Conservation (phyloP, 73 alveolate species). For the Paramecium tetraurelia region DNA sequence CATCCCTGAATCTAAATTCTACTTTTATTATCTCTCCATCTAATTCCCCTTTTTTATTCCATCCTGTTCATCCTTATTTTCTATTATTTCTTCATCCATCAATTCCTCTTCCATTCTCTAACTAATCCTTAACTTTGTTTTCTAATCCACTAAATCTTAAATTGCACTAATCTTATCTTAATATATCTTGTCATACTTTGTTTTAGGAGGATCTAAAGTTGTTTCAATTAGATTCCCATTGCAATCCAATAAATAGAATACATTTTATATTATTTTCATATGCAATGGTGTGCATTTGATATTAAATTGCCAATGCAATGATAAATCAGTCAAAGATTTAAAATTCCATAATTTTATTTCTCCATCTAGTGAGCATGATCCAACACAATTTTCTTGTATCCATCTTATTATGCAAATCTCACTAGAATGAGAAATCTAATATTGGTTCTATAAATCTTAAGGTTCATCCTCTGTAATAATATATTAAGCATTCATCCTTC, state of each 20-base stretch:
- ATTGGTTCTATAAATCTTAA: not conserved
- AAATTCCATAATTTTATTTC: conserved; percentile 24
- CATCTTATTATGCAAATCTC: conserved; percentile 19
- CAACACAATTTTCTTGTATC: not conserved
- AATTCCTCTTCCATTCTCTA: not conserved
- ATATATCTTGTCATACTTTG: not conserved
- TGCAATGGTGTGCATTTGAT: not conserved
- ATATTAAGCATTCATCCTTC: not conserved
- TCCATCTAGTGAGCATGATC: not conserved
- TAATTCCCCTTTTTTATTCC: not conserved
- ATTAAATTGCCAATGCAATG: not conserved
- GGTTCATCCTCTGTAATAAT: conserved; percentile 34
- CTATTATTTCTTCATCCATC: not conserved
- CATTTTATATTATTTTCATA: not conserved
- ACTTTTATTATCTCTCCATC: not conserved
- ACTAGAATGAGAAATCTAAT: not conserved
- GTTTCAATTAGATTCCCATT: not conserved
- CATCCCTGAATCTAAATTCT: not conserved
- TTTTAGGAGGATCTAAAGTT: not conserved
- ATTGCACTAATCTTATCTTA: not conserved
- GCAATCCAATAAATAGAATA: not conserved
- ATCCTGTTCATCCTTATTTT: not conserved
- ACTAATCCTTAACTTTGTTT: not conserved
- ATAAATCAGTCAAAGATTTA: not conserved
- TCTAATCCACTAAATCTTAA: not conserved